Conservation (phyloP, 2,329 filamentous ascomycete species). For the Apiospora rasikravindrae region DNA sequence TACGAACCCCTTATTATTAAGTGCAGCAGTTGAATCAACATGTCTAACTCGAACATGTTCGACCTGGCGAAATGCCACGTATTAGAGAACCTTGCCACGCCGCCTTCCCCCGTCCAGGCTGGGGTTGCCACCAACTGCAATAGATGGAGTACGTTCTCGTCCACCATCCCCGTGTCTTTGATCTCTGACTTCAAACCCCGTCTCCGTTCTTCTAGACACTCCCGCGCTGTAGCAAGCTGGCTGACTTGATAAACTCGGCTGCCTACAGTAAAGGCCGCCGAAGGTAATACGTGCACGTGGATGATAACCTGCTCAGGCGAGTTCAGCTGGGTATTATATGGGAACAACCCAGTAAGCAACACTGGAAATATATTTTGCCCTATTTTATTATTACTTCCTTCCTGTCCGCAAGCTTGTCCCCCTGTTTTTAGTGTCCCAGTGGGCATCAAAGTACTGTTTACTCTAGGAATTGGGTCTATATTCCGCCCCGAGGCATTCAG, state of each 20-base stretch:
- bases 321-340: background rate
- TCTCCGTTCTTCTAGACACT: background rate
- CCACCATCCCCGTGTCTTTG: background rate
- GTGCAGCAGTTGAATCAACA: background rate
- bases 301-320: too few species aligned
- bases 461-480: too few species aligned
- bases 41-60: too few species aligned
- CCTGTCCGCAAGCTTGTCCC: too few species aligned
- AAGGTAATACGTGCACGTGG: background rate
- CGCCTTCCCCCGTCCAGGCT: background rate
- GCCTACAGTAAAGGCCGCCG: background rate
- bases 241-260: background rate
- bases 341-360: background rate
- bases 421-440: too few species aligned
- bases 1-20: background rate
- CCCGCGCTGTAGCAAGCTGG: background rate
- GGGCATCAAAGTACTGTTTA: too few species aligned
- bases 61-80: background rate
- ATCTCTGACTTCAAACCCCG: too few species aligned
- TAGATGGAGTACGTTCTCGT: background rate
- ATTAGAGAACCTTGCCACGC: background rate
- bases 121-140: background rate
- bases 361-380: too few species aligned
- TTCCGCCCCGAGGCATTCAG: too few species aligned
- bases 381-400: too few species aligned